Evolutionary conservation across 208 protist species (phyloP).

Genomic region (Tritrichomonas foetus): DNA sequence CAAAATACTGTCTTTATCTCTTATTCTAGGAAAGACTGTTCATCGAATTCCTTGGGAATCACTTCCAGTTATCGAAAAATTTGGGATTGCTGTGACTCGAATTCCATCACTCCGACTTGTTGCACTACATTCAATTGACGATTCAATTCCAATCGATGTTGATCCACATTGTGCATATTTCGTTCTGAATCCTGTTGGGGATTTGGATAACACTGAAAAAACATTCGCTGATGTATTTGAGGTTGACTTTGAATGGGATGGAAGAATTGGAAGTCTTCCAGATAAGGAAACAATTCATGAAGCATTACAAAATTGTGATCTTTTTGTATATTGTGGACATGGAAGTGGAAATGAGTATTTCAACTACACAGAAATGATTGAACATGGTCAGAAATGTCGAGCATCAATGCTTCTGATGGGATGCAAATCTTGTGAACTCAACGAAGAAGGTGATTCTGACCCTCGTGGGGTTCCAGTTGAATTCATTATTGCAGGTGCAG

Average conservation of each 20-base stretch:
- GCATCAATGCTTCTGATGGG: conserved; percentile 32
- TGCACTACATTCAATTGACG: not conserved
- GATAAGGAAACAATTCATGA: not conserved
- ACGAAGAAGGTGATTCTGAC: not conserved
- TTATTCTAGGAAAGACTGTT: not conserved
- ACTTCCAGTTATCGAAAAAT: not conserved
- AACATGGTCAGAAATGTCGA: not conserved
- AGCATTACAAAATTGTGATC: not conserved
- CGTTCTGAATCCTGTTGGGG: not conserved
- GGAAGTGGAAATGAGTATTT: conserved; percentile 4
- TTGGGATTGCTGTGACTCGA: not conserved
- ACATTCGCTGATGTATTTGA: not conserved
- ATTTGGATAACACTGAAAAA: not conserved
- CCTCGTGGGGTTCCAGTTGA: not conserved
- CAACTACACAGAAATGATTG: not conserved
- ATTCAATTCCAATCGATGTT: not conserved
- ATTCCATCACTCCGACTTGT: not conserved
- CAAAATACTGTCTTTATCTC: not conserved
- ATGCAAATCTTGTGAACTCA: not conserved
- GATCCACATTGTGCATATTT: not conserved
- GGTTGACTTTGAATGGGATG: not conserved
- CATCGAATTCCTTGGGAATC: not conserved
- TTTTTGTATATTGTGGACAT: conserved; percentile 18
- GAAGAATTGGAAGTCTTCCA: not conserved
- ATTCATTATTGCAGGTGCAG: not conserved